A percentile compares a stretch with the other conserved stretches of the same genome.
phyloP scores from a whole-genome alignment of 441 rosid species.

The Sinapis alba region DNA sequence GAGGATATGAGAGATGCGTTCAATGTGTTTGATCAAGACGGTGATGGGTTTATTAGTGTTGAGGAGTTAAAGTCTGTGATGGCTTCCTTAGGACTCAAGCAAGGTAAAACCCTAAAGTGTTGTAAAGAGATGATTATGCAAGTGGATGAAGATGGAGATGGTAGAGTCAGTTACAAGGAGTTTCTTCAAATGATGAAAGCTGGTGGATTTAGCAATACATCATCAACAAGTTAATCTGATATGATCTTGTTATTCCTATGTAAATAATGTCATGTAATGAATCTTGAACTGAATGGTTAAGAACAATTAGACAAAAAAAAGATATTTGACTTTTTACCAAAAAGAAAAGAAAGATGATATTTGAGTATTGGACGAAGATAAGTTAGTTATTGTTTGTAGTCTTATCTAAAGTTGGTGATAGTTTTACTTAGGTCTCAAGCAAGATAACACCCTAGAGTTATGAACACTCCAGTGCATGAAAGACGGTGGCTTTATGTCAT shows the following conservation, averaged over 20 bases:
- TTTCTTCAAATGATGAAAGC: conserved; percentile 82
- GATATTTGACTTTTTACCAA: too few species aligned
- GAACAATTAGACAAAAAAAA: not conserved
- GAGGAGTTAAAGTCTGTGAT: conserved; percentile 79
- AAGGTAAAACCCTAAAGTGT: conserved; percentile 66
- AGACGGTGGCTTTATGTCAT: not conserved
- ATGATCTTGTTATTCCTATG: not conserved
- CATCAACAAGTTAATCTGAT: conserved; percentile 5
- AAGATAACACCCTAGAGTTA: not conserved
- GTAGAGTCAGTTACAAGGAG: conserved; percentile 72
- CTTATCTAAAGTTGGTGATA: not conserved
- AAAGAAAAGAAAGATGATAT: too few species aligned
- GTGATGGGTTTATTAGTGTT: conserved; percentile 79
- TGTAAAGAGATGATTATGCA: conserved; percentile 74
- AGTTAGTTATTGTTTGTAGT: not conserved
- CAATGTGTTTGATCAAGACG: conserved; percentile 79
- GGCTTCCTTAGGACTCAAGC: conserved; percentile 71
- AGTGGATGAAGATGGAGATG: conserved; percentile 90
- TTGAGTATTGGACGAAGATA: not conserved
- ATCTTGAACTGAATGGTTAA: conserved; percentile 3
- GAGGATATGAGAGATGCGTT: conserved; percentile 85
- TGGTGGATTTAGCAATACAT: conserved; percentile 47
- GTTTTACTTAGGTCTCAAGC: not conserved
- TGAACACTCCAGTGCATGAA: not conserved
- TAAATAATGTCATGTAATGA: conserved; percentile 1